These are phyloP conservation scores for Camellia oleifera DNA, from an alignment of 179 eudicot genomes.

Conservation along the genomic window DNA sequence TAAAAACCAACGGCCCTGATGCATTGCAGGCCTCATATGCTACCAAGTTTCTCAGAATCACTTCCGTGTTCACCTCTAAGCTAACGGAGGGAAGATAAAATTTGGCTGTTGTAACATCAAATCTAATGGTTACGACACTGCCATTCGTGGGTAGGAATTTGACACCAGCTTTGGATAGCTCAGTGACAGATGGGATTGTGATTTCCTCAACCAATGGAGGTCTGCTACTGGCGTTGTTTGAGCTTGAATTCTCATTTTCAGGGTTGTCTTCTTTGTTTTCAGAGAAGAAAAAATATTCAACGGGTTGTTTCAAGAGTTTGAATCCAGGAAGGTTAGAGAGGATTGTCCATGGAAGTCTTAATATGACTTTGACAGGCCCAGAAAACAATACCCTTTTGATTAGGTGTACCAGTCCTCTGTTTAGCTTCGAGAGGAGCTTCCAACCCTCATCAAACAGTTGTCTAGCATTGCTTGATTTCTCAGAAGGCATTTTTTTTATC, in stretches of 20 bases:
- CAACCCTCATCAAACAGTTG: neutral
- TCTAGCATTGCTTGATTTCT: neutral
- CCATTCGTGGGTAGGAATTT: conserved; percentile 18
- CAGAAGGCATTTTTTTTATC: neutral
- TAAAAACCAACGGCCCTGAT: conserved; percentile 32
- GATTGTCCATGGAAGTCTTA: conserved; percentile 42
- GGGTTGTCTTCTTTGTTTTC: conserved; percentile 14
- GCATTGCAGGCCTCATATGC: conserved; percentile 35
- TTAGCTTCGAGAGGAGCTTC: conserved; percentile 15
- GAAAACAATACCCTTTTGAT: conserved; percentile 19
- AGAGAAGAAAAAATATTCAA: conserved; percentile 20
- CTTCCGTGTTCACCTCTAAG: conserved; percentile 31
- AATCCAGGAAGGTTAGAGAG: conserved; percentile 46
- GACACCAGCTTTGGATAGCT: conserved; percentile 30
- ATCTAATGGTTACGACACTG: conserved; percentile 22
- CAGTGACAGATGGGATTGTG: conserved; percentile 35
- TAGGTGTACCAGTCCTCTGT: neutral
- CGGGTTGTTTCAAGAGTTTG: conserved; percentile 27
- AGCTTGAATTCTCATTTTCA: conserved; percentile 11
- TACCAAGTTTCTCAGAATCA: conserved; percentile 32
- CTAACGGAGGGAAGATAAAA: conserved; percentile 27
- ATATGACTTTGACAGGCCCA: conserved; percentile 24
- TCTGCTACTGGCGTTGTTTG: neutral
- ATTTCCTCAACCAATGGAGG: conserved; percentile 37
- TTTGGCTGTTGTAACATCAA: conserved; percentile 23